A percentile compares a stretch with the other conserved stretches of the same genome.
Evolutionary conservation across 176 grass and related monocot genomes (phyloP).

Genomic region (Lolium rigidum): DNA sequence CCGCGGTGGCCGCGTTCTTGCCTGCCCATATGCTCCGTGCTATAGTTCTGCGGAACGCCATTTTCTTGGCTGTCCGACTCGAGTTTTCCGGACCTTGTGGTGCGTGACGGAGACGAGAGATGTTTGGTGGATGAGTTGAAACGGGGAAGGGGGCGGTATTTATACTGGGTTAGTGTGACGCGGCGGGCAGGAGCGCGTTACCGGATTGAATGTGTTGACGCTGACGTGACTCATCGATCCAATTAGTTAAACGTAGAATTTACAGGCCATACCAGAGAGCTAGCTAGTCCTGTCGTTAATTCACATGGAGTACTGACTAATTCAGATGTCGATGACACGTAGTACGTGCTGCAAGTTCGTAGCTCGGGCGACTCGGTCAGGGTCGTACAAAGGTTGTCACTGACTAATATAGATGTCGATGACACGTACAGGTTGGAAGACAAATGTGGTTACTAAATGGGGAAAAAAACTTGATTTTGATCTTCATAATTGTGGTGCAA

Average conservation of each 20-base stretch:
- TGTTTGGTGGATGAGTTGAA: background rate
- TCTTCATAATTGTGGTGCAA: no score
- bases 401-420: background rate
- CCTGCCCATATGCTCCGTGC: conserved; percentile 50
- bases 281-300: background rate
- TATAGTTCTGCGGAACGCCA: conserved; percentile 67
- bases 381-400: background rate
- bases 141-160: conserved; percentile 37
- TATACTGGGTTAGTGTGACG: conserved; percentile 45
- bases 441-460: no score
- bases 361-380: background rate
- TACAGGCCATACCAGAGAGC: background rate
- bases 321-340: conserved; percentile 12
- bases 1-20: conserved; percentile 21
- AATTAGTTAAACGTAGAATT: background rate
- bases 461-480: no score
- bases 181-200: background rate
- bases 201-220: conserved; percentile 6
- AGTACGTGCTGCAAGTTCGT: background rate
- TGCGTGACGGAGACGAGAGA: conserved; percentile 25
- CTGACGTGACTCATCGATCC: background rate
- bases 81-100: background rate
- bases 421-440: no score
- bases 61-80: conserved; percentile 20
- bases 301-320: background rate